Conservation (phyloP, 1,284 basidiomycete species). For the Cerrena zonata region DNA sequence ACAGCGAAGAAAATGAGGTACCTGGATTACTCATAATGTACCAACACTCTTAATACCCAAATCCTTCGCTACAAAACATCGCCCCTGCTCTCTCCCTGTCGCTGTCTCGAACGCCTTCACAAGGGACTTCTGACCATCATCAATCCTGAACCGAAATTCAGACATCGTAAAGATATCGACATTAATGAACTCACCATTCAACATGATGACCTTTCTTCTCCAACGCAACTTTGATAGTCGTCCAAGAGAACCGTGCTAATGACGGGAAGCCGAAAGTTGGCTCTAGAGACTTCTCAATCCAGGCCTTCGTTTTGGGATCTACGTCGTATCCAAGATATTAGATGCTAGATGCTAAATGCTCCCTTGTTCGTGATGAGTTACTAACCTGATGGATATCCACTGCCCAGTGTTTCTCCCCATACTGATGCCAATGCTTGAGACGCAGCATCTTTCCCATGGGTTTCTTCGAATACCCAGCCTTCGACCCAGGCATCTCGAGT, state of each 20-base stretch:
- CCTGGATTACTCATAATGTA: conserved; percentile 33
- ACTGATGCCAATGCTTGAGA: conserved; percentile 9
- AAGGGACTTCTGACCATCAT: conserved; percentile 74
- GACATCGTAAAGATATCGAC: too few relatives aligned
- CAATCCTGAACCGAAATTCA: conserved; percentile 53
- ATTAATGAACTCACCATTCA: conserved; percentile 75
- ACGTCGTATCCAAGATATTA: conserved; percentile 2
- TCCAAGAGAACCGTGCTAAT: conserved; percentile 92
- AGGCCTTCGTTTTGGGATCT: conserved; percentile 92
- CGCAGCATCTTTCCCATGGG: too few relatives aligned
- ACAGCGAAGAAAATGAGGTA: too few relatives aligned
- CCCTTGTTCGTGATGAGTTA: too few relatives aligned
- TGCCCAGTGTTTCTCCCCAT: conserved; percentile 54
- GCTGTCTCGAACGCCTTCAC: conserved; percentile 67
- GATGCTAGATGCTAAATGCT: background rate
- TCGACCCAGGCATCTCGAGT: conserved; percentile 90
- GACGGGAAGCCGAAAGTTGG: conserved; percentile 91
- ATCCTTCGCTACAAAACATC: conserved; percentile 64
- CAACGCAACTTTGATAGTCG: conserved; percentile 82
- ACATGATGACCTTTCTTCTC: conserved; percentile 76
- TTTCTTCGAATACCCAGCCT: conserved; percentile 75
- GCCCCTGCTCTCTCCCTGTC: conserved; percentile 65
- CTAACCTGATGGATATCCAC: conserved; percentile 84
- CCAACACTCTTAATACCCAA: conserved; percentile 65
- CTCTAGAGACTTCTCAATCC: conserved; percentile 74